Base-by-base conservation (phyloP, 495 filamentous ascomycete genomes). In the Penicillium simplicissimum region DNA sequence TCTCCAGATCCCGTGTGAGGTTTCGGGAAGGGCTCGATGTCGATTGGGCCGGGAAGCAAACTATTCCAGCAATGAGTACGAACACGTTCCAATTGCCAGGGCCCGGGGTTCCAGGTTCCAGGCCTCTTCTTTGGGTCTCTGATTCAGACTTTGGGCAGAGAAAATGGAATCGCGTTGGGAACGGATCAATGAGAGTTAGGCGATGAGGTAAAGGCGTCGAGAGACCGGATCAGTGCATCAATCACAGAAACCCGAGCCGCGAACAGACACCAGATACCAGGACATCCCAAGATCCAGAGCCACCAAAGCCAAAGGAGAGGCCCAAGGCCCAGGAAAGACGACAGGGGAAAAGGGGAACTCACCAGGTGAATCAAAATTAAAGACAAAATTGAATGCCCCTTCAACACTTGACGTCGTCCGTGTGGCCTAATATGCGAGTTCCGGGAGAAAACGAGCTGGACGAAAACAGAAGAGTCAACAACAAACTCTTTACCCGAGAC, bases 401-500 rank as follows among this genome's bases (percentile, higher is more conserved):
- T 42, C 23, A 4, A 42, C 62, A 64, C 61, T 61, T 61, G 64
- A 61, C 52, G 58, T 62, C 65, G 65, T 69, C 57, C 45, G 51
- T 64, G 66, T 64, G 67, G 52, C 67, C 69, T 74, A 72, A 73
- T 76, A 75, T 75, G 75, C 67, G 64, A 74, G 67, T 65, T 64
- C 58, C 60, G 63, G 58, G 59, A 54, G 52, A 43, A 59, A 51
- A 62, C 65, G 52, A 42, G 61, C 63, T 67, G 68, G 63, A 66
- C 60, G 55, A 68, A 59, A 67, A 61, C 61, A 60, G 55, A 19
- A 65, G 69, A 62, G 73, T 76, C 71, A 78, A 78, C 64, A 78
- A 78, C 72, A 75, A 76, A 76, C 75, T 70, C 56, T 53, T 55
- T 17, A 11, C 8, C 35, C 13, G 37, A 28, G 36, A 55, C 28